These are phyloP conservation scores for Danielia reshetovae DNA, from an alignment of 805 yeast genomes.

Conservation along the genomic window DNA sequence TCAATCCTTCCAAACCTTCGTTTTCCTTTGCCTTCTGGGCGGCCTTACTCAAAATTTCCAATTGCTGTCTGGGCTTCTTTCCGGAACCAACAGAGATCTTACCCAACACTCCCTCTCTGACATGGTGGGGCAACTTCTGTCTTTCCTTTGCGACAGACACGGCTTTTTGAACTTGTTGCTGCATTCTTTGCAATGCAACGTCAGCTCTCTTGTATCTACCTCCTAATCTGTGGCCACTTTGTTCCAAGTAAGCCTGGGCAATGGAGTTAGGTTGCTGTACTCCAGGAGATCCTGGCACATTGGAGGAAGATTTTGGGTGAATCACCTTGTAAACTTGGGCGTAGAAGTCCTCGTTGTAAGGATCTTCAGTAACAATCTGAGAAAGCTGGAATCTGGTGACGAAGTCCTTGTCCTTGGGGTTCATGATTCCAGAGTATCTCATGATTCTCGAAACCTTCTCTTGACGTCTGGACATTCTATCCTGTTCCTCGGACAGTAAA, in stretches of 20 bases:
- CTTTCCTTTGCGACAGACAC: slow-evolving; percentile 92
- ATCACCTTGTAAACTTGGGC: slow-evolving; percentile 80
- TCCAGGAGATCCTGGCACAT: slow-evolving; percentile 8
- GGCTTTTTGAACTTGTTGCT: slow-evolving; percentile 94
- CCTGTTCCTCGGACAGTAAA: slow-evolving; percentile 70
- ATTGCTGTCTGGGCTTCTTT: slow-evolving; percentile 83
- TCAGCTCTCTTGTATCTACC: slow-evolving; percentile 82
- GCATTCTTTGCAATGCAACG: slow-evolving; percentile 93
- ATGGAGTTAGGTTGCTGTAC: slow-evolving; percentile 70
- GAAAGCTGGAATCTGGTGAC: slow-evolving; percentile 92
- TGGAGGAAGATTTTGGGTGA: slow-evolving; percentile 32
- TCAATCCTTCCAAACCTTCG: slow-evolving; percentile 14
- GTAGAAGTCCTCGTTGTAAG: slow-evolving; percentile 94
- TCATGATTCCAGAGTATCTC: slow-evolving; percentile 90
- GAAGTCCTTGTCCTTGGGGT: slow-evolving; percentile 93
- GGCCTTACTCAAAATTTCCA: slow-evolving; percentile 57
- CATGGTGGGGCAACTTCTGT: slow-evolving; percentile 61
- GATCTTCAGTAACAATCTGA: slow-evolving; percentile 95
- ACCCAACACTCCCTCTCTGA: slow-evolving; percentile 85
- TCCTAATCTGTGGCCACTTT: slow-evolving; percentile 86
- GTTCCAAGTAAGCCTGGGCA: slow-evolving; percentile 89
- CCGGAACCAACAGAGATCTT: slow-evolving; percentile 75
- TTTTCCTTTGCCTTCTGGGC: slow-evolving; percentile 37
- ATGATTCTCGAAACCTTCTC: slow-evolving; percentile 72
- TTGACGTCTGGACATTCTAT: slow-evolving; percentile 61